These are phyloP conservation scores for Fusarium redolens DNA, from an alignment of 2,329 filamentous ascomycete species.

Conservation along the genomic window DNA sequence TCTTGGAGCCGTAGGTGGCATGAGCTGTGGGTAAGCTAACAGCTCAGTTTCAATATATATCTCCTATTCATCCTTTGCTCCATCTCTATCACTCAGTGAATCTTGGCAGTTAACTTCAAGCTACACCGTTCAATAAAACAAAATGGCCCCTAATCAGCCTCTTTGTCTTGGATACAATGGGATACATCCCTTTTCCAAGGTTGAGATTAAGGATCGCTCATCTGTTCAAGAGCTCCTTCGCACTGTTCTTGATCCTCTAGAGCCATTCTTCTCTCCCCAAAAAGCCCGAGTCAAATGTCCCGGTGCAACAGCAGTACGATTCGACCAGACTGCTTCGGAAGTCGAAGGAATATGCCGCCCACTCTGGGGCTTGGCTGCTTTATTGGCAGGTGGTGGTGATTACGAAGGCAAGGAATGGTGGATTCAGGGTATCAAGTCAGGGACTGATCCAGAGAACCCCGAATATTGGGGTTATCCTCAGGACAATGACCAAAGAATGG, in stretches of 20 bases:
- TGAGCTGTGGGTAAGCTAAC: conserved; percentile 1
- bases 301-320: conserved; percentile 78
- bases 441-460: conserved; percentile 74
- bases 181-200: conserved; percentile 66
- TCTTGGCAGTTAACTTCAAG: not conserved
- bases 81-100: not conserved
- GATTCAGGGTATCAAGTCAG: conserved; percentile 76
- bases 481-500: conserved; percentile 85
- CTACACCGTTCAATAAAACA: not conserved
- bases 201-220: conserved; percentile 61
- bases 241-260: conserved; percentile 75
- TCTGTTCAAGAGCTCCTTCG: conserved; percentile 71
- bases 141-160: conserved; percentile 35
- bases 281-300: conserved; percentile 74
- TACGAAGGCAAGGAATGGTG: conserved; percentile 72
- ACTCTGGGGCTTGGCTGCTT: conserved; percentile 78
- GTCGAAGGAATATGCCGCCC: conserved; percentile 81
- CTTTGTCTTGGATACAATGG: conserved; percentile 61
- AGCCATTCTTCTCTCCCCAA: conserved; percentile 76
- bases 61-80: not conserved
- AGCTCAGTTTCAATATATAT: conserved; percentile 7
- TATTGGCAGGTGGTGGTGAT: conserved; percentile 74
- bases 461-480: conserved; percentile 84
- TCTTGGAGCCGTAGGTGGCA: conserved; percentile 5
- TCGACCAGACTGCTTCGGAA: conserved; percentile 81